A percentile compares a stretch with the other conserved stretches of the same genome.
These are phyloP conservation scores for Gossypium mustelinum DNA, from an alignment of 345 rosid genomes.

Conservation along the genomic window DNA sequence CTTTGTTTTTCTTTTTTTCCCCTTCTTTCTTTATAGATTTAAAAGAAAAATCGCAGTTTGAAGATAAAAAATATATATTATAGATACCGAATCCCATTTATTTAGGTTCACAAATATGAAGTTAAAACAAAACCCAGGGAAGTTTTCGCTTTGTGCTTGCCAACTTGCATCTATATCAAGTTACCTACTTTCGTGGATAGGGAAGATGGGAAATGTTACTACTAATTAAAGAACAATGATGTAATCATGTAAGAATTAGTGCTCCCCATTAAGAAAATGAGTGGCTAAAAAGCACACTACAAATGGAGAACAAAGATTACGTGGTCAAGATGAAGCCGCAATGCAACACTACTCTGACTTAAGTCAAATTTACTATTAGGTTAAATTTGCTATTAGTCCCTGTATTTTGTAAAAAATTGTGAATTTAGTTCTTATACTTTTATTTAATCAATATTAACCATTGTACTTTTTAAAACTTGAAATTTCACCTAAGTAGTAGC, in stretches of 20 bases:
- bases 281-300: not conserved
- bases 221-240: not conserved
- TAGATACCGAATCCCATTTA: not conserved
- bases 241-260: not conserved
- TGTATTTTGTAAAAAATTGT: too few relatives aligned
- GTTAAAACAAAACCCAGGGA: not conserved
- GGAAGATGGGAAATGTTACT: not conserved
- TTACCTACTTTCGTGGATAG: not conserved
- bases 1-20: not conserved
- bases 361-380: not conserved
- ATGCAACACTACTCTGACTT: not conserved
- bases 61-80: too few relatives aligned
- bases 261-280: not conserved
- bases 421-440: too few relatives aligned
- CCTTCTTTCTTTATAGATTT: not conserved
- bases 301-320: not conserved
- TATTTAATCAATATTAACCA: too few relatives aligned
- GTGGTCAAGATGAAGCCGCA: not conserved
- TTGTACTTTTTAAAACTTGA: too few relatives aligned
- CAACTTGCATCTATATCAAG: not conserved
- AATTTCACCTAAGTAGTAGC: too few relatives aligned
- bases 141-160: not conserved
- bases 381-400: too few relatives aligned
- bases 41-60: not conserved
- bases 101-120: not conserved